Conservation (phyloP, 1,139 yeast species). For the Kodamaea ohmeri region DNA sequence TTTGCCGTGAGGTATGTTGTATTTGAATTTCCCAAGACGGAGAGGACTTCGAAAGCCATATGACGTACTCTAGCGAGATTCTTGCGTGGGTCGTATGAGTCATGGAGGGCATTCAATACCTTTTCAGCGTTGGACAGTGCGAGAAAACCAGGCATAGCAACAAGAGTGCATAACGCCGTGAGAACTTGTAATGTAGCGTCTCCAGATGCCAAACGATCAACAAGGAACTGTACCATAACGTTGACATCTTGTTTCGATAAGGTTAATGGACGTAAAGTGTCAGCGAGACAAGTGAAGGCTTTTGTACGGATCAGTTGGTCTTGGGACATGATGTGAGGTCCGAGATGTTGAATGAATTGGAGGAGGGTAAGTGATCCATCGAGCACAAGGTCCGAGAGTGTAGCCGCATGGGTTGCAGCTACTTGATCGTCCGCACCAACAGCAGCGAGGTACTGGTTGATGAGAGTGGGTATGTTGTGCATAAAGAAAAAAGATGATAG, state of each 20-base stretch:
- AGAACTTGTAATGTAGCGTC: conserved; percentile 63
- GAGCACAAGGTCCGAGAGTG: conserved; percentile 30
- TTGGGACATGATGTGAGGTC: conserved; percentile 64
- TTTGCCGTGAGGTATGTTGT: conserved; percentile 14
- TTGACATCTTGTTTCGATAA: conserved; percentile 61
- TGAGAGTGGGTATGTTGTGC: conserved; percentile 24
- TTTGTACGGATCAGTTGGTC: conserved; percentile 49
- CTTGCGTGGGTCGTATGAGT: conserved; percentile 57
- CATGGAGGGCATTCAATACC: conserved; percentile 40
- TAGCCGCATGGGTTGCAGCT: conserved; percentile 28
- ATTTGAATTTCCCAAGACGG: conserved; percentile 28
- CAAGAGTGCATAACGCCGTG: conserved; percentile 53
- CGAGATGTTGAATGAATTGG: conserved; percentile 53
- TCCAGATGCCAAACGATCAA: conserved; percentile 45
- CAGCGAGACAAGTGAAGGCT: conserved; percentile 60
- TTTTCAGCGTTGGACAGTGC: conserved; percentile 26
- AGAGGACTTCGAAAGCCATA: conserved; percentile 53
- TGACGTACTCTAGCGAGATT: conserved; percentile 67
- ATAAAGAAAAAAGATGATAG: conserved; percentile 6
- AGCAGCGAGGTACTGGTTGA: conserved; percentile 43
- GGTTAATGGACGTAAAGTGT: conserved; percentile 39
- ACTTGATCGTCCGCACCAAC: conserved; percentile 34
- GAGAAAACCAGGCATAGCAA: conserved; percentile 46
- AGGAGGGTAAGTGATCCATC: conserved; percentile 42
- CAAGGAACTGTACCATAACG: conserved; percentile 64